Base-by-base conservation (phyloP, 768 basidiomycete species). In the Mycena pura region DNA sequence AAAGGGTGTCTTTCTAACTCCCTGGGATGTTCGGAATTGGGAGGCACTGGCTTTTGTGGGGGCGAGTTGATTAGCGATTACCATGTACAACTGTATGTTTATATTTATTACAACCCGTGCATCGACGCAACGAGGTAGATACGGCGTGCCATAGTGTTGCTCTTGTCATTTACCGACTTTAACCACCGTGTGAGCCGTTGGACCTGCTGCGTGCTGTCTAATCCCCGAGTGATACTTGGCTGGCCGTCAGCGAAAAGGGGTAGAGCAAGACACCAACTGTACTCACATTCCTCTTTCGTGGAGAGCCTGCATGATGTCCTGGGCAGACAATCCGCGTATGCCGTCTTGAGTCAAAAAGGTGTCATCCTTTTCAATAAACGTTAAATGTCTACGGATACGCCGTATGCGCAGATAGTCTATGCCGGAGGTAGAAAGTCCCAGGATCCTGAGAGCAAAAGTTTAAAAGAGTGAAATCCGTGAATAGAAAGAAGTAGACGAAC, bases 231-330 rank as follows among this genome's bases (percentile, higher is more conserved):
- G 24, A 80, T 69, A 22, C 79, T 82, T n/a, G 25, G 46, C 24
- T 19, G 38, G 49, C 28, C n/a, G n/a, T n/a, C 10, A 32, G 22
- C 7, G 24, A 28, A 31, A 31, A 32, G 31, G 32, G 47, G n/a
- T 22, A 48, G 32, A 34, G 14, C 21, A 44, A 47, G 39, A 46
- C 39, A 44, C 25, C 28, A 46, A 57, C 45, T 32, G 15, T 17
- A 80, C 90, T 70, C 70, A 93, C 92, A 93, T 80, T 68, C 90
- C 93, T 60, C 93, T 87, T 72, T 93, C 92, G 59, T 83, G 78
- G 14, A 94, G 78, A 4, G 90, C 88, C 55, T 90, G 84, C 27
- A 80, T 76, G 6, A 93, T 76, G 63, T 89, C 89, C 4, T 77
- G 76, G 19, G 76, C 69, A 3, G 84, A 83, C 43, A 95, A 72